Percentiles rank a stretch among this genome's conserved stretches.
These are phyloP conservation scores for Aaosphaeria pasadenensis DNA, from an alignment of 2,329 filamentous ascomycete genomes.

Conservation along the genomic window DNA sequence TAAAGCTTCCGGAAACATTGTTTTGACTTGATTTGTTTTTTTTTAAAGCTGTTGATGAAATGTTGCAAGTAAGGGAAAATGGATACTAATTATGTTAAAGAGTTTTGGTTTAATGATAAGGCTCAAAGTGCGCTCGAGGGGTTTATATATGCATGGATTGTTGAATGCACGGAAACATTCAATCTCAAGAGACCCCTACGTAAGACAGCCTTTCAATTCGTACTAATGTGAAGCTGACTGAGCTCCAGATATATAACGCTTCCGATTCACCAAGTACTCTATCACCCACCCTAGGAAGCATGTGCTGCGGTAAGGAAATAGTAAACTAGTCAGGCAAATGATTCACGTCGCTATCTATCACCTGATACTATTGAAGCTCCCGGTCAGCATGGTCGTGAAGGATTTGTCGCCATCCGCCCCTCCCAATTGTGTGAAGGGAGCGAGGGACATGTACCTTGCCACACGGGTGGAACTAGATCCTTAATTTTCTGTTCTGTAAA, in stretches of 20 bases:
- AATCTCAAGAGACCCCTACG: not conserved
- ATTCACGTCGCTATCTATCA: constrained; percentile 18
- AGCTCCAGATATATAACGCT: constrained; percentile 24
- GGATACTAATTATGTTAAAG: not conserved
- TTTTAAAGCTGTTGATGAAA: not conserved
- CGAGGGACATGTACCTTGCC: not conserved
- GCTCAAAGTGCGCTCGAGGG: not conserved
- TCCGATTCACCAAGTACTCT: constrained; percentile 1
- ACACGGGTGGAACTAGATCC: not conserved
- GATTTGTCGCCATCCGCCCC: constrained; percentile 7
- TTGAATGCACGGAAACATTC: constrained; percentile 1
- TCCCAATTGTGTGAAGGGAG: not conserved
- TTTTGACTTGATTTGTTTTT: not conserved
- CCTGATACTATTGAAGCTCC: constrained; percentile 18
- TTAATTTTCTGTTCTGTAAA: too few relatives aligned
- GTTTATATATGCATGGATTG: constrained; percentile 13
- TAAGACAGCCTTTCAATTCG: not conserved
- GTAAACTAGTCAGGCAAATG: constrained; percentile 14
- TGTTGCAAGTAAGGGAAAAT: not conserved
- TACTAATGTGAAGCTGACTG: constrained; percentile 20
- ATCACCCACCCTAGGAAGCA: constrained; percentile 9
- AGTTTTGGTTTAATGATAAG: constrained; percentile 1
- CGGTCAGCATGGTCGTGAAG: constrained; percentile 20
- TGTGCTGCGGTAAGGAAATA: constrained; percentile 6
- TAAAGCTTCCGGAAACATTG: not conserved